A percentile compares a stretch with the other conserved stretches of the same genome.
phyloP scores from a whole-genome alignment of 331 rosid genomes.

The Telfairia occidentalis region DNA sequence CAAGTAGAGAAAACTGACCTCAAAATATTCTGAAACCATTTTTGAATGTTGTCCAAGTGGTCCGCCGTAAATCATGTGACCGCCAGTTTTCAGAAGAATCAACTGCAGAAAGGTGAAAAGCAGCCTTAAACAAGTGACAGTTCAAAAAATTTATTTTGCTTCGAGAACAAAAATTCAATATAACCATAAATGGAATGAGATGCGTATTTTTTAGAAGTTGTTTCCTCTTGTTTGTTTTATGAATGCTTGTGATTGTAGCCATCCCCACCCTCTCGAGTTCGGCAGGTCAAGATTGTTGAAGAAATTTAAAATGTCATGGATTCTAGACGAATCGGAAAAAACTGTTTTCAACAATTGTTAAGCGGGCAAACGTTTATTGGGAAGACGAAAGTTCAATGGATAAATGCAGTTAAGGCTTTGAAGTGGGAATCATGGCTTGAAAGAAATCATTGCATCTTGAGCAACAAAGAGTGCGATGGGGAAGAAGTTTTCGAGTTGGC shows the following conservation, averaged over 20 bases:
- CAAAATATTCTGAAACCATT: slow-evolving; percentile 61
- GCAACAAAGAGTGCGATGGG: background rate
- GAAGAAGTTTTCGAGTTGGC: background rate
- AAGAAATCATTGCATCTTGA: background rate
- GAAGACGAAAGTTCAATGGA: background rate
- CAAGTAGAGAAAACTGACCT: slow-evolving; percentile 29
- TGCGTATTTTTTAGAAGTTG: background rate
- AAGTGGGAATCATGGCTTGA: background rate
- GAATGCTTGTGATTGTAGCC: background rate
- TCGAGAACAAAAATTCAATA: background rate
- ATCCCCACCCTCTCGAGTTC: background rate
- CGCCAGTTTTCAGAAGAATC: slow-evolving; percentile 76
- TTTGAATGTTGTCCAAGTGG: slow-evolving; percentile 53
- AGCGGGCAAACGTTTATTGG: background rate
- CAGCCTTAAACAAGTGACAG: background rate
- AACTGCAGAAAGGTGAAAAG: slow-evolving; percentile 38
- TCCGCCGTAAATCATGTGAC: slow-evolving; percentile 64
- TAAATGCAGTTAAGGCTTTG: background rate
- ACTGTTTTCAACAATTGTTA: background rate
- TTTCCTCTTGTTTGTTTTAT: background rate
- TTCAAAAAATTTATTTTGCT: background rate
- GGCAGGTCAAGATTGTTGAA: background rate
- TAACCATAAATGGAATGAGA: background rate
- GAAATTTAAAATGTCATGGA: background rate
- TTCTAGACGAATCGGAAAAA: background rate